phyloP scores from a whole-genome alignment of 345 rosid genomes.

The Firmiana major region DNA sequence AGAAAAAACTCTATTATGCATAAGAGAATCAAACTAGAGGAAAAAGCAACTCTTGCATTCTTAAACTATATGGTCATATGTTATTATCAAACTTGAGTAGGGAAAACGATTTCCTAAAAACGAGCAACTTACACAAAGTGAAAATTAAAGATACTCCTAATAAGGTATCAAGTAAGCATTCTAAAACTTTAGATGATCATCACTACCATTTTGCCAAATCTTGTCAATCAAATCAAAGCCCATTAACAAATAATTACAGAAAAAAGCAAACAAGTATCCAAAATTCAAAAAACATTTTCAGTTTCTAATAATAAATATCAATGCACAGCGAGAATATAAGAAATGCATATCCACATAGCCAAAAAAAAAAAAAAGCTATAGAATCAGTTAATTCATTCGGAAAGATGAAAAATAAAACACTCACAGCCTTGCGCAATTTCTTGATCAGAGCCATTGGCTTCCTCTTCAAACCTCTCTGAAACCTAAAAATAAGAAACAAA shows the following conservation, averaged over 20 bases:
- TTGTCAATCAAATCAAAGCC: not conserved
- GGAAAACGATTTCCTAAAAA: not conserved
- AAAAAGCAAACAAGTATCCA: not conserved
- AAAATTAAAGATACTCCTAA: not conserved
- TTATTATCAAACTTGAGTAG: not conserved
- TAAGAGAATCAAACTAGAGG: not conserved
- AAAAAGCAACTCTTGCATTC: not conserved
- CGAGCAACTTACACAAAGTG: not conserved
- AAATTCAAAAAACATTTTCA: not conserved
- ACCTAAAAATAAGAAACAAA: slow-evolving; percentile 28
- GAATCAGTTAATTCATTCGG: not conserved
- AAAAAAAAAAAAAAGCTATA: not conserved
- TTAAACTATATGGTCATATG: not conserved
- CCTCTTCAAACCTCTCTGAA: slow-evolving; percentile 64
- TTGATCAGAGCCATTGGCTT: slow-evolving; percentile 68
- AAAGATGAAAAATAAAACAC: not conserved
- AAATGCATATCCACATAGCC: not conserved
- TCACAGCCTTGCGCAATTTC: slow-evolving; percentile 59
- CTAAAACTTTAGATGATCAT: not conserved
- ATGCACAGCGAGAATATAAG: not conserved
- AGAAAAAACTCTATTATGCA: not conserved
- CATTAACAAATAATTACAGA: not conserved
- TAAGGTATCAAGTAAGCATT: not conserved
- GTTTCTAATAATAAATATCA: not conserved
- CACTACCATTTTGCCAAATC: not conserved